Evolutionary conservation across 139 green algal genomes (phyloP).

Genomic region (Closterium sp.): DNA sequence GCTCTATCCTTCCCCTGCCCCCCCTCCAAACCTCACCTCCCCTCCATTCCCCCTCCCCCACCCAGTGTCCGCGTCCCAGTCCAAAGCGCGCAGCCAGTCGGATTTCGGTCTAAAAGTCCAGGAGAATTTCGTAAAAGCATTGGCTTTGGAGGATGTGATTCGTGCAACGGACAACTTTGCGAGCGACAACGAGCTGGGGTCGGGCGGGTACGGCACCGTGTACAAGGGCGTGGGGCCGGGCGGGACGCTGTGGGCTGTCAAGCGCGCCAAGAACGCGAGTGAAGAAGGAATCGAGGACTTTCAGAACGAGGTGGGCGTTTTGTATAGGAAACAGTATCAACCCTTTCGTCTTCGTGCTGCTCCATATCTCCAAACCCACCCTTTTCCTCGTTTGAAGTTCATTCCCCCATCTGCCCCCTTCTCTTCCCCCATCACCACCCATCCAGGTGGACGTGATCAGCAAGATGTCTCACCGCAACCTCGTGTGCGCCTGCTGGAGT

Average conservation of each 20-base stretch:
- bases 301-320: slow-evolving; percentile 7
- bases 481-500: slow-evolving; percentile 26
- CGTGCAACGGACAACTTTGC: slow-evolving; percentile 21
- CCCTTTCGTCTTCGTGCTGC: too few species aligned
- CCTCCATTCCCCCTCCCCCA: too few species aligned
- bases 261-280: slow-evolving; percentile 1
- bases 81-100: neutral
- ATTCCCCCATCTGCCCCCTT: neutral
- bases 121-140: neutral
- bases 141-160: neutral
- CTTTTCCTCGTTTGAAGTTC: too few species aligned
- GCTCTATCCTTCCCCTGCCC: too few species aligned
- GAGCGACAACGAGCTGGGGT: neutral
- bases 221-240: neutral
- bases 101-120: neutral
- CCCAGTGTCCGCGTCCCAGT: neutral
- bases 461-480: slow-evolving; percentile 26
- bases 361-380: too few species aligned
- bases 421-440: neutral
- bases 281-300: slow-evolving; percentile 11
- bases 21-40: too few species aligned
- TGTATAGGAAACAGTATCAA: too few species aligned
- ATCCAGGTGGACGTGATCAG: slow-evolving; percentile 26
- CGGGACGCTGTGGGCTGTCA: slow-evolving; percentile 3
- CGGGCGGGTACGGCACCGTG: slow-evolving; percentile 6